Base-by-base conservation (phyloP, 2,329 filamentous ascomycete genomes). In the Aspergillus ibericus region DNA sequence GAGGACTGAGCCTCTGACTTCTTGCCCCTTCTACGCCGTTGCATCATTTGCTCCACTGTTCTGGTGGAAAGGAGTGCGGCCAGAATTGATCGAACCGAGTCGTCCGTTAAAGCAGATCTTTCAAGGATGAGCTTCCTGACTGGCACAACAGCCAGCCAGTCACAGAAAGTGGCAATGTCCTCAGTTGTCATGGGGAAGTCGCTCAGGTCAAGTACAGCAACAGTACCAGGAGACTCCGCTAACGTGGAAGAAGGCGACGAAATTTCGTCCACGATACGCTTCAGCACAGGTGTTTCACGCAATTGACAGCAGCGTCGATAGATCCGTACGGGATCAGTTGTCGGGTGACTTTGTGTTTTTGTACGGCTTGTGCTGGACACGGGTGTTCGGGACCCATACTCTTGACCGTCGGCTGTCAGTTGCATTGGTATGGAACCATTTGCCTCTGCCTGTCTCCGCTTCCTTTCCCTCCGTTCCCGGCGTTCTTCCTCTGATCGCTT, bases 251-350 rank as follows among this genome's bases (percentile, higher is more conserved):
- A 82, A 1, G 88, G 83, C 36, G 88, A 85, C 36, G 85, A 86
- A 4, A 99, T 88, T 73, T 97, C 92, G 68, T 96, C 91, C 0
- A 91, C 93, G 48, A 99, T 89, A 69, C 91, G 91, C 74, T 96
- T 96, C 18, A 98, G 80, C 53, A 97, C 93, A 0, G 92, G 91
- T 0, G 92, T 96, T 76, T 98, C 95, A 58, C 95, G 86, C 29
- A 99, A 80, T 71, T 98, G 93, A 72, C 95, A 98, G 73, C 95
- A 98, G 70, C 95, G 84, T 64, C 93, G 85, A 75, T 99, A 99
- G 68, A 99, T 96, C 58, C 93, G 85, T 13, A 93, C 86, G 2
- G 95, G 93, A 70, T 97, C 95, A 1, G 90, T 96, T 0, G 93
- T 97, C 0, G 93, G 93, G 52, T 85, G 81, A 60, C 84, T 82